A percentile compares a stretch with the other conserved stretches of the same genome.
phyloP scores from a whole-genome alignment of 495 filamentous ascomycete genomes.

The Podospora comata region DNA sequence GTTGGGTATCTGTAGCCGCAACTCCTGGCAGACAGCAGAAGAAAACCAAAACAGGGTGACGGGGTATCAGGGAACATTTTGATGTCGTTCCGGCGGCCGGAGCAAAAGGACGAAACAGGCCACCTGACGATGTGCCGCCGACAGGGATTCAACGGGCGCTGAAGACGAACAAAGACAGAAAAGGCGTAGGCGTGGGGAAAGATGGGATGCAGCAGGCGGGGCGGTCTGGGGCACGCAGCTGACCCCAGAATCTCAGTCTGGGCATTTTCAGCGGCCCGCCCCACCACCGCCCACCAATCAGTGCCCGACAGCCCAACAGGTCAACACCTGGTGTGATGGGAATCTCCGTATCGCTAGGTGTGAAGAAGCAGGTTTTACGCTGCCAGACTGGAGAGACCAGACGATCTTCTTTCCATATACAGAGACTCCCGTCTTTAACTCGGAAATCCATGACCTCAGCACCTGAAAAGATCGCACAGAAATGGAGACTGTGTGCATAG shows the following conservation, averaged over 20 bases:
- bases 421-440: too few relatives aligned
- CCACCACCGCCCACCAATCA: neutral
- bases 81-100: neutral
- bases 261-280: conserved; percentile 4
- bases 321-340: neutral
- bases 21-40: neutral
- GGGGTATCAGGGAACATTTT: neutral
- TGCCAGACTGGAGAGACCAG: too few relatives aligned
- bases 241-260: neutral
- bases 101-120: conserved; percentile 9
- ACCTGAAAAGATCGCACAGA: neutral
- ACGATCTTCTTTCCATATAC: neutral
- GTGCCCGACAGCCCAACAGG: neutral
- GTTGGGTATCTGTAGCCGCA: neutral
- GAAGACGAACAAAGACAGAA: neutral
- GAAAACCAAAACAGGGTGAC: neutral
- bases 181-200: neutral
- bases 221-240: neutral
- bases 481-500: neutral
- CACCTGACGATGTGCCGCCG: conserved; percentile 18
- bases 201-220: neutral
- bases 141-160: neutral
- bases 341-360: too few relatives aligned
- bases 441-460: neutral
- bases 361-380: neutral